phyloP scores from a whole-genome alignment of 2,329 filamentous ascomycete species.

The Botrytis fabae region DNA sequence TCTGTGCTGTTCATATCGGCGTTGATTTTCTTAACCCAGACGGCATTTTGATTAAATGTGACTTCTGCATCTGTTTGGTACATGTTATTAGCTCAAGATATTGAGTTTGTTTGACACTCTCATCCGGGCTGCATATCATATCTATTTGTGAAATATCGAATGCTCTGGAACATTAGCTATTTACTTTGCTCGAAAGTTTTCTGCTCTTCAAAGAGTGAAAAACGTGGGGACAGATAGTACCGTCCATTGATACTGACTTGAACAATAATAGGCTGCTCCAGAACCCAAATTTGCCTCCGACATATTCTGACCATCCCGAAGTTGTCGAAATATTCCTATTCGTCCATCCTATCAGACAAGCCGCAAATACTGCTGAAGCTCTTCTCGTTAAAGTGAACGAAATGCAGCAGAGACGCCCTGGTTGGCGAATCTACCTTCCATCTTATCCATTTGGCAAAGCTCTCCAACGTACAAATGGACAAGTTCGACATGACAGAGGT shows the following conservation, averaged over 20 bases:
- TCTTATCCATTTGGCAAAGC: conserved; percentile 56
- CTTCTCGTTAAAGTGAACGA: conserved; percentile 50
- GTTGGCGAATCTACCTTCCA: conserved; percentile 50
- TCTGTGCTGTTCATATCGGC: not conserved
- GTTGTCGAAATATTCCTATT: conserved; percentile 57
- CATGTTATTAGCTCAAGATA: not conserved
- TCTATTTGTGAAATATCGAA: too few relatives aligned
- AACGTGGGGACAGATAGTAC: not conserved
- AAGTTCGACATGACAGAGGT: conserved; percentile 59
- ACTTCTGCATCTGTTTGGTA: not conserved
- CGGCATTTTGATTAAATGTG: not conserved
- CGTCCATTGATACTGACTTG: not conserved
- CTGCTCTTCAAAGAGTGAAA: too few relatives aligned
- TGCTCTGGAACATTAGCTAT: not conserved
- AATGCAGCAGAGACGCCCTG: conserved; percentile 47
- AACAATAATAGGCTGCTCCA: conserved; percentile 44
- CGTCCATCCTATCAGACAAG: conserved; percentile 55
- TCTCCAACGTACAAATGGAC: conserved; percentile 54
- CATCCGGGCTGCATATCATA: not conserved
- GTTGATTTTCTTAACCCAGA: not conserved
- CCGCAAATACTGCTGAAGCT: conserved; percentile 49
- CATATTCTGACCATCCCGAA: conserved; percentile 50
- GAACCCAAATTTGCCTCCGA: conserved; percentile 48
- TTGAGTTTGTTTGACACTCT: not conserved
- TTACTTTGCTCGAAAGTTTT: not conserved